Conservation (phyloP, 2,329 filamentous ascomycete genomes). For the Cladosporium sp. region DNA sequence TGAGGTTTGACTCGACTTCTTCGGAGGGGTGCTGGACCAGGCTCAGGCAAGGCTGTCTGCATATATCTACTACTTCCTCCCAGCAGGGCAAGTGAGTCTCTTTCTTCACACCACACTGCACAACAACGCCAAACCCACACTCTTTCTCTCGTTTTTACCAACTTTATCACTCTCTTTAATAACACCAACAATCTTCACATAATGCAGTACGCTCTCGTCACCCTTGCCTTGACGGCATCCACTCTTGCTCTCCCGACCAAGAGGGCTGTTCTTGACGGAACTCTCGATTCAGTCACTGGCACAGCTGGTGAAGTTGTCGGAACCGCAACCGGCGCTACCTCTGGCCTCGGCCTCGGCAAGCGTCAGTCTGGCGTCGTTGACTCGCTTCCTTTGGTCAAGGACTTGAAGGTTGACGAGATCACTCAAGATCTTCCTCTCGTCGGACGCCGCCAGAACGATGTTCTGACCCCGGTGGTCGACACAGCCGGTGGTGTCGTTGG, state of each 20-base stretch:
- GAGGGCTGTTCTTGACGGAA: conserved; percentile 66
- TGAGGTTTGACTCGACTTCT: too few species aligned
- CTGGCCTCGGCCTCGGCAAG: too few species aligned
- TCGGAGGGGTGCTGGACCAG: too few species aligned
- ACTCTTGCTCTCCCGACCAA: conserved; percentile 9
- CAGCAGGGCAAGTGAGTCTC: too few species aligned
- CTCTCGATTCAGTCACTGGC: conserved; percentile 71
- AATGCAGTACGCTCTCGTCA: conserved; percentile 13
- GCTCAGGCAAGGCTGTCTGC: too few species aligned
- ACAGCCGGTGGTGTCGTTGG: neutral
- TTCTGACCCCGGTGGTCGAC: too few species aligned
- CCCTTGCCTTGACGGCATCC: conserved; percentile 11
- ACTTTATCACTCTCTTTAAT: neutral
- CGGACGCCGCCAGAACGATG: too few species aligned
- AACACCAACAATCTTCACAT: neutral
- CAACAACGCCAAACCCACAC: neutral
- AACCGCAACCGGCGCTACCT: neutral
- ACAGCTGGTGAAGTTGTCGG: conserved; percentile 51
- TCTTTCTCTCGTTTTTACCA: conserved; percentile 12
- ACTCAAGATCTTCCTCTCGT: too few species aligned
- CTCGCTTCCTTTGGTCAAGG: too few species aligned
- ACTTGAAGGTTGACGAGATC: too few species aligned
- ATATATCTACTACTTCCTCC: too few species aligned
- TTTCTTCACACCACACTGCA: conserved; percentile 4
- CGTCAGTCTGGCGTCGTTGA: too few species aligned